Base-by-base conservation (phyloP, 257 asterid species). In the Jacaranda mimosifolia region DNA sequence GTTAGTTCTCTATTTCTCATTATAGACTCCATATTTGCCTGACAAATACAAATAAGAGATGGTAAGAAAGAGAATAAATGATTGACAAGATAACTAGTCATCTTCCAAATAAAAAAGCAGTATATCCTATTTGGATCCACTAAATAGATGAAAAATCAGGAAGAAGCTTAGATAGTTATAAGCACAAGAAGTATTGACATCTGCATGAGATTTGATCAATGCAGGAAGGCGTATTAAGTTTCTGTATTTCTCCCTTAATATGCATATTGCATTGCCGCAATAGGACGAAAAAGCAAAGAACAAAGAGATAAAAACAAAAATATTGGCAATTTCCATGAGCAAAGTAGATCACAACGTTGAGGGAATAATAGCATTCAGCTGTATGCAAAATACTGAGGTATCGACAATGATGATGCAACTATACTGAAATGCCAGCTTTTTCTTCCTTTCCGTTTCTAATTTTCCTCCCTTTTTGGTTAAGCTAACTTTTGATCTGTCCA, bases 1-100 rank as follows among this genome's bases (percentile, higher is more conserved):
- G 99, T 86, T 72, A 96, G 88, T 87, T 96, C 99, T 85, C 99
- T 89, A 85, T 85, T 96, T 81, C 99, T 93, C 97, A 91, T 86
- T 64, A 92, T 77, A 73, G 98, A 85, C 71, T 96, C 99, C 91
- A 89, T 87, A 86, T 84, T 93, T 63, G 90, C 97, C 99, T 93
- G 92, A 72, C 43, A 77, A 81, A 66, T 51, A 64, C 18, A 80
- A 46, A 76, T 32, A 70, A 70, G 46, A 49, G 17, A 63, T 40
- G 58, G 56, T 66, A 53, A 77, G 60, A 77, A 67, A 18, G 74
- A 49, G 67, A 58, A 45, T 62, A 74, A 48, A 62, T 42, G 70
- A 17, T 68, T 26, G 57, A 63, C 45, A 77, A 51, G 70, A 74
- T n/a, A 55, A 77, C 58, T 26, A 55, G 63, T 15, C 72, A 78